A percentile compares a stretch with the other conserved stretches of the same genome.
Evolutionary conservation across 495 filamentous ascomycete species (phyloP).

Genomic region (Cetradonia linearis): DNA sequence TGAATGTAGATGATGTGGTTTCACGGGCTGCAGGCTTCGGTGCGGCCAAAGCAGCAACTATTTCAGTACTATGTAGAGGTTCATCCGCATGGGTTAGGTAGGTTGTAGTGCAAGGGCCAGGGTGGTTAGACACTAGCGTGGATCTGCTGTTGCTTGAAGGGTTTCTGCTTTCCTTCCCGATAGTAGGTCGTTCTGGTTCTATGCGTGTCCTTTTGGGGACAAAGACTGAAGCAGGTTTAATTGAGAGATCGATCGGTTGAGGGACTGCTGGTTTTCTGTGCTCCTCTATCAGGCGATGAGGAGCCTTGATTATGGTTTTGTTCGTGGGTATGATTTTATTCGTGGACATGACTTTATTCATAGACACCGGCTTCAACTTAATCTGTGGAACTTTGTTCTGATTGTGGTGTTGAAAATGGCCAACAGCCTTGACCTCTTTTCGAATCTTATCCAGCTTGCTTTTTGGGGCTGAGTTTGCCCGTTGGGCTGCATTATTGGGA

Average conservation of each 20-base stretch:
- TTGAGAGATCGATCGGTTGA: conserved; percentile 14
- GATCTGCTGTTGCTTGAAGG: background rate
- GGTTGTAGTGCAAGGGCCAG: background rate
- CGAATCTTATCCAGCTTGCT: conserved; percentile 26
- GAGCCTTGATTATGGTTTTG: conserved; percentile 33
- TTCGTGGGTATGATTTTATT: conserved; percentile 29
- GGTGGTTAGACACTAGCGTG: background rate
- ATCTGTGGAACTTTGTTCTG: conserved; percentile 18
- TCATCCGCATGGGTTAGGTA: background rate
- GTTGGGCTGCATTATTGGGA: background rate
- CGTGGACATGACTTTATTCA: conserved; percentile 31
- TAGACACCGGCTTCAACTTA: conserved; percentile 30
- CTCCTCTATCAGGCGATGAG: conserved; percentile 35
- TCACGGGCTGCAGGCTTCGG: background rate
- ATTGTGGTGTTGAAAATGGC: conserved; percentile 31
- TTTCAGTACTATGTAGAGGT: background rate
- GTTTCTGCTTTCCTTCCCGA: conserved; percentile 18
- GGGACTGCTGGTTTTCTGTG: conserved; percentile 29
- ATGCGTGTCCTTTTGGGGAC: conserved; percentile 15
- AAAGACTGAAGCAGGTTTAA: conserved; percentile 12
- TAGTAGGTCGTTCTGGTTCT: conserved; percentile 6
- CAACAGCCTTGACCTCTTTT: conserved; percentile 29
- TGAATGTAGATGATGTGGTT: background rate
- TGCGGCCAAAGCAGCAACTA: background rate
- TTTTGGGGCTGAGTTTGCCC: background rate